Evolutionary conservation across 148 eudicot species (phyloP).

Genomic region (Arbutus unedo): DNA sequence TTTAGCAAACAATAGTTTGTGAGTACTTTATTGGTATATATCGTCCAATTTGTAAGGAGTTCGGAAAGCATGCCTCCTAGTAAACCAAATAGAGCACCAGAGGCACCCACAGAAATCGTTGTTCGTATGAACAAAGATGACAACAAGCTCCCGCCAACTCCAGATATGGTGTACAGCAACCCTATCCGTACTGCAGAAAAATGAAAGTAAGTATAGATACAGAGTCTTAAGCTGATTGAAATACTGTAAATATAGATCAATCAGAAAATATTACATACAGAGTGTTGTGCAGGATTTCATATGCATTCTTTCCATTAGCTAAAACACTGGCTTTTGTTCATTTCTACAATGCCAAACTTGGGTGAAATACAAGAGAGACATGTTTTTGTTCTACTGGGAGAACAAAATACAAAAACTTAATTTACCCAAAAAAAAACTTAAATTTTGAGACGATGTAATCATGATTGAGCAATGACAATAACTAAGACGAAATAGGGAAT

Average conservation of each 20-base stretch:
- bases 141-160: slow-evolving; percentile 72
- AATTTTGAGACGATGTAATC: background rate
- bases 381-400: background rate
- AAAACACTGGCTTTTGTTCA: background rate
- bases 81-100: slow-evolving; percentile 90
- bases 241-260: background rate
- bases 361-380: background rate
- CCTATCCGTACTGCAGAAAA: slow-evolving; percentile 63
- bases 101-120: slow-evolving; percentile 88
- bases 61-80: slow-evolving; percentile 96
- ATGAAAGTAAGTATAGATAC: slow-evolving; percentile 12
- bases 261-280: background rate
- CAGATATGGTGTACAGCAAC: slow-evolving; percentile 57
- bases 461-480: background rate
- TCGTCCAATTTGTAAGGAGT: slow-evolving; percentile 85
- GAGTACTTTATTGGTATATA: slow-evolving; percentile 81
- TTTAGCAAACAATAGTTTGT: background rate
- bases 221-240: background rate
- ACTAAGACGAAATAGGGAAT: background rate
- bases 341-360: background rate
- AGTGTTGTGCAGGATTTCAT: background rate
- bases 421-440: background rate
- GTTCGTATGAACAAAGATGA: slow-evolving; percentile 63
- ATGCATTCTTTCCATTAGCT: background rate
- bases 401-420: background rate